Conservation (phyloP, 2,329 filamentous ascomycete genomes). For the Paracamarosporium sp. region DNA sequence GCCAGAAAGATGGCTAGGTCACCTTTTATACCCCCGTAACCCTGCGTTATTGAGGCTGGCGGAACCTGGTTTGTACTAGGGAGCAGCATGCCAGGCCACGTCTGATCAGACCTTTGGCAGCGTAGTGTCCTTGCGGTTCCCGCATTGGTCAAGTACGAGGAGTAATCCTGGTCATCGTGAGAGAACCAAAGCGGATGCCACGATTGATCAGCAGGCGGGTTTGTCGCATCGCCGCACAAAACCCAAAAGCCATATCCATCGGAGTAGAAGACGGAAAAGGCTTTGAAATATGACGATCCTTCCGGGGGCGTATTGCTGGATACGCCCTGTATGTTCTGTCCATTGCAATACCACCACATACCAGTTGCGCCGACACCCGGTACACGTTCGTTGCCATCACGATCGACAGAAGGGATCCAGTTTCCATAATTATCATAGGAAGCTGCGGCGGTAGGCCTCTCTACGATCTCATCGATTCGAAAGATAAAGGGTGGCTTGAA, state of each 20-base stretch:
- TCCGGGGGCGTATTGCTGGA: constrained; percentile 9
- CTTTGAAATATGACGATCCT: constrained; percentile 11
- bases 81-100: constrained; percentile 28
- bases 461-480: constrained; percentile 32
- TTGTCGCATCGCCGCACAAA: constrained; percentile 23
- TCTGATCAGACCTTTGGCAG: constrained; percentile 15
- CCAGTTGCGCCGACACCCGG: constrained; percentile 16
- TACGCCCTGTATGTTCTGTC: constrained; percentile 9
- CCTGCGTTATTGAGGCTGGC: background rate
- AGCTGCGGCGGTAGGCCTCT: constrained; percentile 7
- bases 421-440: constrained; percentile 5
- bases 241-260: constrained; percentile 31
- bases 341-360: constrained; percentile 23
- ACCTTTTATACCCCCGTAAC: constrained; percentile 34
- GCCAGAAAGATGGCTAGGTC: constrained; percentile 43
- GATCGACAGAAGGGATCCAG: constrained; percentile 23
- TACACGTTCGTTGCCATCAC: constrained; percentile 10
- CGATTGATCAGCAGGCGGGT: constrained; percentile 3
- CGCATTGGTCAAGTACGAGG: constrained; percentile 33
- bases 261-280: constrained; percentile 27
- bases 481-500: constrained; percentile 31
- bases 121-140: constrained; percentile 15
- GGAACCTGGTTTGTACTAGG: constrained; percentile 32
- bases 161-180: constrained; percentile 18
- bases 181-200: constrained; percentile 35